Evolutionary conservation across 2,329 filamentous ascomycete species (phyloP).

Genomic region (Beauveria sp.): DNA sequence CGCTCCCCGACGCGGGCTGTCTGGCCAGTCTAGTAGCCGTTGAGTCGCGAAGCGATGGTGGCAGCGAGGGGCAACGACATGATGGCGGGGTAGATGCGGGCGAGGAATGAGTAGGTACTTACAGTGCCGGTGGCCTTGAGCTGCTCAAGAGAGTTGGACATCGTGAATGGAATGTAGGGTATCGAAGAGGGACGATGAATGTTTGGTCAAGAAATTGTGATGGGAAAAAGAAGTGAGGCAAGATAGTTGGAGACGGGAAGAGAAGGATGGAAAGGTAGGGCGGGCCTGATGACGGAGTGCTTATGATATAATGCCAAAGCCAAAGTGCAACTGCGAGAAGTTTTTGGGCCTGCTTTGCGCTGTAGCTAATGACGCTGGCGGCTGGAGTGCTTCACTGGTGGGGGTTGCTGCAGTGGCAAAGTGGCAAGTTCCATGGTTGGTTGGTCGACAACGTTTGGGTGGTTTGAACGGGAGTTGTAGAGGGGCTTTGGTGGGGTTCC

Average conservation of each 20-base stretch:
- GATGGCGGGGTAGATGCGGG: constrained; percentile 20
- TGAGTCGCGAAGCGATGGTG: not conserved
- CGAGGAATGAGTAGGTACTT: constrained; percentile 35
- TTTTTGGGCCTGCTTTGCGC: not conserved
- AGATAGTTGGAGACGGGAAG: constrained; percentile 7
- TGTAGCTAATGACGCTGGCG: not conserved
- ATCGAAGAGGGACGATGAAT: not conserved
- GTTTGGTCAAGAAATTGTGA: constrained; percentile 5
- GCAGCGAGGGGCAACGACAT: constrained; percentile 11
- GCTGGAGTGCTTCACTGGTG: not conserved
- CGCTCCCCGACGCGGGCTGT: not conserved
- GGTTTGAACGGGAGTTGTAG: not conserved
- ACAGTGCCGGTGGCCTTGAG: constrained; percentile 88
- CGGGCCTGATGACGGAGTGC: constrained; percentile 8
- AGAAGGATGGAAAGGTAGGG: constrained; percentile 5
- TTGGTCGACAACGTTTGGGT: not conserved
- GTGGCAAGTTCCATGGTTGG: not conserved
- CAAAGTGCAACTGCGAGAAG: not conserved
- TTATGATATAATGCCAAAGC: constrained; percentile 6
- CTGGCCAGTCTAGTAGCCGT: not conserved
- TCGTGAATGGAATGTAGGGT: constrained; percentile 29
- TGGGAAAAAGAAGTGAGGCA: not conserved
- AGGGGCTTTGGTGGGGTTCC: not conserved
- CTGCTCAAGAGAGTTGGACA: constrained; percentile 83
- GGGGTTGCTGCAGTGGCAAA: not conserved